Conservation (phyloP, 1,139 yeast genomes). For the Debaryomyces singareniensis region DNA sequence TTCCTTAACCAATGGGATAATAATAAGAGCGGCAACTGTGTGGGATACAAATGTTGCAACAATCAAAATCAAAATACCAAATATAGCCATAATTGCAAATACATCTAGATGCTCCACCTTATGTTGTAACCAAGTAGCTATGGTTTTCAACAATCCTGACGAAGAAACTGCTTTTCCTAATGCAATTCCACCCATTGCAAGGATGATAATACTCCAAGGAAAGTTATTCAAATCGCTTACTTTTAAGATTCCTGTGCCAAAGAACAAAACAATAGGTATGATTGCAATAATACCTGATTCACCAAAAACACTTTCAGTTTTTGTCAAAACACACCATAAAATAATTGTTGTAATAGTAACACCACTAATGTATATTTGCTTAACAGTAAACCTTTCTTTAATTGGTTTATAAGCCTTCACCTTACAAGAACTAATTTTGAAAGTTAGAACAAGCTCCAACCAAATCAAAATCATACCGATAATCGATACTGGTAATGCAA, state of each 20-base stretch:
- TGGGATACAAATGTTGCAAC: slow-evolving; percentile 94
- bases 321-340: slow-evolving; percentile 75
- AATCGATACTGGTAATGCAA: slow-evolving; percentile 73
- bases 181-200: slow-evolving; percentile 97
- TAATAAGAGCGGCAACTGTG: slow-evolving; percentile 90
- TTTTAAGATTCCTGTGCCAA: slow-evolving; percentile 79
- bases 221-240: slow-evolving; percentile 88
- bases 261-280: slow-evolving; percentile 75
- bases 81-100: slow-evolving; percentile 63
- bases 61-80: slow-evolving; percentile 70
- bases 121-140: slow-evolving; percentile 63
- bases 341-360: slow-evolving; percentile 69
- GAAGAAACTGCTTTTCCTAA: slow-evolving; percentile 88
- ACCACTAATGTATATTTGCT: slow-evolving; percentile 61
- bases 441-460: slow-evolving; percentile 61
- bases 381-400: slow-evolving; percentile 62
- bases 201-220: slow-evolving; percentile 87
- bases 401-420: slow-evolving; percentile 56
- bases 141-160: slow-evolving; percentile 74
- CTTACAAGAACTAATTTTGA: slow-evolving; percentile 47
- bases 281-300: slow-evolving; percentile 87
- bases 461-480: slow-evolving; percentile 62
- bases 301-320: slow-evolving; percentile 66
- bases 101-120: slow-evolving; percentile 56
- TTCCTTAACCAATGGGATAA: slow-evolving; percentile 81